phyloP scores from a whole-genome alignment of 2,329 filamentous ascomycete genomes.

The Cercospora brassicicola region DNA sequence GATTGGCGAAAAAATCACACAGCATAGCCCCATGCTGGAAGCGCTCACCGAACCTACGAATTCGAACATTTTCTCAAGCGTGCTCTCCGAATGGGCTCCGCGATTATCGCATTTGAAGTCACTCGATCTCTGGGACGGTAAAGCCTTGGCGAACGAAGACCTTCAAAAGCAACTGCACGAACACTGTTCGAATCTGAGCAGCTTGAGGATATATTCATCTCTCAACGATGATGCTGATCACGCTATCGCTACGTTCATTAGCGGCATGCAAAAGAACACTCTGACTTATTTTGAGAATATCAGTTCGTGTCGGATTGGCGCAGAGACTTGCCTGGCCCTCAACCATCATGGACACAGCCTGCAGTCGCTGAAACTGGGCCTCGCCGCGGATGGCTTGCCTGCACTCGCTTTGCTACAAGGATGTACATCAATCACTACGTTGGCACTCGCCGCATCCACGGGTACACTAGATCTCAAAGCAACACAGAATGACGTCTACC shows the following conservation, averaged over 20 bases:
- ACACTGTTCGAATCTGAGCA: slow-evolving; percentile 62
- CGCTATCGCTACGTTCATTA: slow-evolving; percentile 23
- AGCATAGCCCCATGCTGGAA: slow-evolving; percentile 54
- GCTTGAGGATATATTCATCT: slow-evolving; percentile 59
- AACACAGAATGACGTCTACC: slow-evolving; percentile 55
- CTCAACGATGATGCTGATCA: slow-evolving; percentile 52
- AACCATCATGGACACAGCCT: slow-evolving; percentile 58
- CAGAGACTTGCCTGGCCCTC: slow-evolving; percentile 56
- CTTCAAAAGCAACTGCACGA: slow-evolving; percentile 55
- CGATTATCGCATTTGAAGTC: slow-evolving; percentile 59
- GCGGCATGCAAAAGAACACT: slow-evolving; percentile 54
- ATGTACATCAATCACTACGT: slow-evolving; percentile 51
- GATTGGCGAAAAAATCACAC: slow-evolving; percentile 48
- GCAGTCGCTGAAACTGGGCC: slow-evolving; percentile 53
- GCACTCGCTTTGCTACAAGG: slow-evolving; percentile 52
- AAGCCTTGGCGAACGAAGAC: slow-evolving; percentile 57
- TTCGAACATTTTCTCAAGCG: slow-evolving; percentile 53
- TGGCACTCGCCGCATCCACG: slow-evolving; percentile 52
- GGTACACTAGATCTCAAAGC: slow-evolving; percentile 51
- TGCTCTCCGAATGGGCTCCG: slow-evolving; percentile 60
- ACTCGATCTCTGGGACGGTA: slow-evolving; percentile 63
- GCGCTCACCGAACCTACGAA: slow-evolving; percentile 43
- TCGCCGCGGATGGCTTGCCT: slow-evolving; percentile 52
- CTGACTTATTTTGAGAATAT: slow-evolving; percentile 61
- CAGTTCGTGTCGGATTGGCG: slow-evolving; percentile 56